Evolutionary conservation across 768 basidiomycete genomes (phyloP).

Genomic region (Kwoniella europaea): DNA sequence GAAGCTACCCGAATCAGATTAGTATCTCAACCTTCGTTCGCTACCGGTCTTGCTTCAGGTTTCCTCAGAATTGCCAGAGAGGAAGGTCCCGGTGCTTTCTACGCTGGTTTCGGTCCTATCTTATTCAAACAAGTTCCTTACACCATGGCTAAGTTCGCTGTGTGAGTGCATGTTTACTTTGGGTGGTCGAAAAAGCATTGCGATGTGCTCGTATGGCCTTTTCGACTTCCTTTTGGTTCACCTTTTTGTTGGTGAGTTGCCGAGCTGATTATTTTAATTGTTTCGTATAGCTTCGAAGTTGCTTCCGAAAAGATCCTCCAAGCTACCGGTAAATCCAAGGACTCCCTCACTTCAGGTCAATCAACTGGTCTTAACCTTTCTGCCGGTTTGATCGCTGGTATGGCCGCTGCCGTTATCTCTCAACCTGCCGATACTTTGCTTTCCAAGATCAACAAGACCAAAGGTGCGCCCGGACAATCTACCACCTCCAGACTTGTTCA

Average conservation of each 20-base stretch:
- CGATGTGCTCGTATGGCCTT: neutral
- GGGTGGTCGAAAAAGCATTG: neutral
- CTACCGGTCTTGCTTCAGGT: slow-evolving; percentile 59
- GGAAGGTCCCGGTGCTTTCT: slow-evolving; percentile 61
- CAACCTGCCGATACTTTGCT: slow-evolving; percentile 94
- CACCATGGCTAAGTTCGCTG: slow-evolving; percentile 99
- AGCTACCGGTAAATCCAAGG: slow-evolving; percentile 72
- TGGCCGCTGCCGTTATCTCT: slow-evolving; percentile 89
- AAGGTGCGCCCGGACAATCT: slow-evolving; percentile 60
- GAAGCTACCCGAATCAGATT: slow-evolving; percentile 65
- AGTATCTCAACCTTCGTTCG: slow-evolving; percentile 61
- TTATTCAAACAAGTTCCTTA: slow-evolving; percentile 80
- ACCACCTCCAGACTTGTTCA: slow-evolving; percentile 58
- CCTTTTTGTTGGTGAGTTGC: too few relatives aligned
- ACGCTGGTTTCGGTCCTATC: slow-evolving; percentile 62
- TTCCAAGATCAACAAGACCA: slow-evolving; percentile 84
- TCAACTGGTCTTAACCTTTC: slow-evolving; percentile 75
- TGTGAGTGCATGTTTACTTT: slow-evolving; percentile 67
- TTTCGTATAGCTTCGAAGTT: slow-evolving; percentile 67
- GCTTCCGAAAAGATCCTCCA: slow-evolving; percentile 90
- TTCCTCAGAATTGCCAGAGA: slow-evolving; percentile 59
- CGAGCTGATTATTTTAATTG: neutral
- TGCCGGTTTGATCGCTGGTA: slow-evolving; percentile 93
- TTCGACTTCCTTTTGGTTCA: neutral
- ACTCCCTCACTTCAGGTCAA: slow-evolving; percentile 67